These are phyloP conservation scores for Fraxinus cuspidata DNA, from an alignment of 257 asterid genomes.

Conservation along the genomic window DNA sequence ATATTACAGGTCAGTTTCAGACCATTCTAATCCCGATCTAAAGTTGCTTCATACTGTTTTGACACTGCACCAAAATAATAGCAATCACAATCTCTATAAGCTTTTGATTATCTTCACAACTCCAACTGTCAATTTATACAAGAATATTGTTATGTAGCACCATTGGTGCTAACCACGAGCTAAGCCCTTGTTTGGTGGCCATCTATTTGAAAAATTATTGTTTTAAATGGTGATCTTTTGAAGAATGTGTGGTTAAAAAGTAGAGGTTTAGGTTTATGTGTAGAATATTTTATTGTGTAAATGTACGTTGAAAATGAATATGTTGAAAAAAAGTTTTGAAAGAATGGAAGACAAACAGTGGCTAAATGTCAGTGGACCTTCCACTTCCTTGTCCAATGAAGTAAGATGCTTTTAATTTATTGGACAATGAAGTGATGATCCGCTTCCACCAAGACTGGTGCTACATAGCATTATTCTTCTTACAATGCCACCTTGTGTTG, in stretches of 20 bases:
- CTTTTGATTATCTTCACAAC: not conserved
- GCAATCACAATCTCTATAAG: not conserved
- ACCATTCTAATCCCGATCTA: not conserved
- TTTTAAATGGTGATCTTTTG: too few species aligned
- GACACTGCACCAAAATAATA: not conserved
- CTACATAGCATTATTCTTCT: not conserved
- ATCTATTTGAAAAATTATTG: too few species aligned
- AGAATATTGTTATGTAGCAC: not conserved
- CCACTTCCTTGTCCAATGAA: not conserved
- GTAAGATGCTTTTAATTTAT: not conserved
- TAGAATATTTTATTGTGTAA: too few species aligned
- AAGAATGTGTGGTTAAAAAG: too few species aligned
- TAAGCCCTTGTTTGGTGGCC: not conserved
- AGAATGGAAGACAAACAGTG: too few species aligned
- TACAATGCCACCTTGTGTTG: not conserved
- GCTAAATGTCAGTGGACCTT: not conserved
- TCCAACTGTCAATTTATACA: not conserved
- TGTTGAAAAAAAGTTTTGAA: too few species aligned
- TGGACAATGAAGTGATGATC: not conserved
- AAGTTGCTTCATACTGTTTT: not conserved
- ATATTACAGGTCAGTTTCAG: conserved; percentile 58
- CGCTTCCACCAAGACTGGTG: not conserved
- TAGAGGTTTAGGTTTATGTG: too few species aligned
- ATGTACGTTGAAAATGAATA: too few species aligned
- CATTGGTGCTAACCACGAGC: not conserved